Conservation (phyloP, 176 grass and related monocot genomes). For the Stipa capillata region DNA sequence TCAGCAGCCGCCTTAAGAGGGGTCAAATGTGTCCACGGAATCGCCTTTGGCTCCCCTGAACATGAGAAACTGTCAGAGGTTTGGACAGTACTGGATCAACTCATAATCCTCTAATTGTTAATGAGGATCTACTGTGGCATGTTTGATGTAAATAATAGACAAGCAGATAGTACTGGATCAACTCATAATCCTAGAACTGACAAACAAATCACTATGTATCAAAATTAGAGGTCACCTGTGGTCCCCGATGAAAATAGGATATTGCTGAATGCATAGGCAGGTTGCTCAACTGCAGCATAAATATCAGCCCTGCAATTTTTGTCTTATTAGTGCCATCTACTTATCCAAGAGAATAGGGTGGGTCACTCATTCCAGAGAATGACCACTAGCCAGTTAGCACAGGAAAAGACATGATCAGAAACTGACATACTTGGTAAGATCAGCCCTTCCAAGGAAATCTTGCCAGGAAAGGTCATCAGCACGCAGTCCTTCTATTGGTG, state of each 20-base stretch:
- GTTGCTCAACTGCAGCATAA: constrained; percentile 57
- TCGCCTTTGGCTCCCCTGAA: constrained; percentile 93
- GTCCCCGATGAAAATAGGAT: constrained; percentile 94
- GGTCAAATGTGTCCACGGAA: constrained; percentile 88
- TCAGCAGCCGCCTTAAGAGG: constrained; percentile 94
- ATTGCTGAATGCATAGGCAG: constrained; percentile 74
- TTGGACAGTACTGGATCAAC: not conserved
- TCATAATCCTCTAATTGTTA: not conserved
- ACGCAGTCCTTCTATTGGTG: constrained; percentile 48
- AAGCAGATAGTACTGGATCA: not conserved
- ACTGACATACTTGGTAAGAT: constrained; percentile 37
- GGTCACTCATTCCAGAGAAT: not conserved
- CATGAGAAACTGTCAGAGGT: constrained; percentile 1
- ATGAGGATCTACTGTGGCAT: not conserved
- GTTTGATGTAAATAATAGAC: not conserved
- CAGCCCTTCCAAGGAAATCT: constrained; percentile 76
- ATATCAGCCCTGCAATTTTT: constrained; percentile 47
- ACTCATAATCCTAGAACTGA: not conserved
- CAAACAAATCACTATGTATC: not conserved
- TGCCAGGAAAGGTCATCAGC: constrained; percentile 70
- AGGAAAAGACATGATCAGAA: constrained; percentile 18
- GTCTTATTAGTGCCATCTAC: constrained; percentile 2
- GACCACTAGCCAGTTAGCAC: not conserved
- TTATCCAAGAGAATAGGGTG: not conserved
- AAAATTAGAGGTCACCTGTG: constrained; percentile 52